phyloP scores from a whole-genome alignment of 1,284 basidiomycete species.

The Leucoagaricus sp. region DNA sequence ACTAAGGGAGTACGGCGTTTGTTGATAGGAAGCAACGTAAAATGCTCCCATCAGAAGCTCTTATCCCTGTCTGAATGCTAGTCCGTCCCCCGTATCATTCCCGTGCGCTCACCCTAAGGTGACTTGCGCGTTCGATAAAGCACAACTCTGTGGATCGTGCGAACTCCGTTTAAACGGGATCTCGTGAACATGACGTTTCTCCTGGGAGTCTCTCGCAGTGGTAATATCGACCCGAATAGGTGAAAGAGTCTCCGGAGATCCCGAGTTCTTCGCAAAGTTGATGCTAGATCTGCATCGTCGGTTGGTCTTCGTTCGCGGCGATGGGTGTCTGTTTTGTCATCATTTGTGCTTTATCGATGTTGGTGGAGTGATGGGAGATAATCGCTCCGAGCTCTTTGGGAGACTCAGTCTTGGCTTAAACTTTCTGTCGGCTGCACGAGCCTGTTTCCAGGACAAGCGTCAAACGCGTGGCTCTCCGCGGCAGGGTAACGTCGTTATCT shows the following conservation, averaged over 20 bases:
- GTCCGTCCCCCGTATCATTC: not conserved
- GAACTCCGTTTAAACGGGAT: not conserved
- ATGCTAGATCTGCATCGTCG: not conserved
- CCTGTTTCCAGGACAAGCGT: conserved; percentile 1
- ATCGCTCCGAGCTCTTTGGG: not conserved
- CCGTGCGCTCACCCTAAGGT: too few relatives aligned
- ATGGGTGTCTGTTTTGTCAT: not conserved
- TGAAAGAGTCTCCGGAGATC: not conserved
- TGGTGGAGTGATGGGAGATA: not conserved
- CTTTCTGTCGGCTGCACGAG: not conserved
- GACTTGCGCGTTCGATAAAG: too few relatives aligned
- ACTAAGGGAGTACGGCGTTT: not conserved
- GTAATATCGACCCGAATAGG: too few relatives aligned
- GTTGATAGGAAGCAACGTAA: not conserved
- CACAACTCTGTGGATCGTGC: too few relatives aligned
- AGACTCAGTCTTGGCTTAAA: not conserved
- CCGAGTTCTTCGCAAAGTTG: not conserved
- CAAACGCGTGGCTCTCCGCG: not conserved
- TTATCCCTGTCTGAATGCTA: not conserved
- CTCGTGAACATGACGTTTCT: not conserved
- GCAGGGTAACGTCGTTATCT: not conserved
- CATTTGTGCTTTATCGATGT: not conserved
- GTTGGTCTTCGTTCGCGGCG: not conserved
- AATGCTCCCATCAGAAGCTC: conserved; percentile 8
- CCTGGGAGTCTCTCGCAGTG: too few relatives aligned